phyloP scores from a whole-genome alignment of 2,329 filamentous ascomycete genomes.

The Epichloe sylvatica region DNA sequence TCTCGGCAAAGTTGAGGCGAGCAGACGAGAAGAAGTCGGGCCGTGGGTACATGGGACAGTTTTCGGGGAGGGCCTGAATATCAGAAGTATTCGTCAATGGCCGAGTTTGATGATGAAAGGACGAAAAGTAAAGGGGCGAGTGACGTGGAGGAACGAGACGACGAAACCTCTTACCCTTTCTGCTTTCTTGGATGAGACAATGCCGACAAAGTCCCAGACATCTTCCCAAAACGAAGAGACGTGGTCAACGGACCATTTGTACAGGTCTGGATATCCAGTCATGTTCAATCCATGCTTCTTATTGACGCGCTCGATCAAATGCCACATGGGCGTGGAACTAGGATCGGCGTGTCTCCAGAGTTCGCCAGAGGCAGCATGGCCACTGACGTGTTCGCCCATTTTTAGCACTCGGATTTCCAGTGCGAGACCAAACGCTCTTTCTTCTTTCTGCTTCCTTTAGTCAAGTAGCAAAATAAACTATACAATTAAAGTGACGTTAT shows the following conservation, averaged over 20 bases:
- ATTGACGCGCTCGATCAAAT: conserved; percentile 57
- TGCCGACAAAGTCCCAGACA: conserved; percentile 68
- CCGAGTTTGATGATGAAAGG: not conserved
- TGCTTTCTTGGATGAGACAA: conserved; percentile 53
- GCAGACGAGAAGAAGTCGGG: conserved; percentile 73
- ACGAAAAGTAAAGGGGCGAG: not conserved
- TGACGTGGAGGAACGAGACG: not conserved
- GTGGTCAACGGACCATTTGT: conserved; percentile 72
- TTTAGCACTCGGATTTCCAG: not conserved
- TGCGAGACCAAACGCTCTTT: not conserved
- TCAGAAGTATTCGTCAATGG: not conserved
- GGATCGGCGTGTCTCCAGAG: conserved; percentile 62
- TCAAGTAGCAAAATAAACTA: not conserved
- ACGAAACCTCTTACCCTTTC: conserved; percentile 32
- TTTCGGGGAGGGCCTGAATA: conserved; percentile 49
- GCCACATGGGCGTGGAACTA: conserved; percentile 53
- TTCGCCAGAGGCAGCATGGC: conserved; percentile 21
- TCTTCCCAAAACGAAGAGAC: conserved; percentile 70
- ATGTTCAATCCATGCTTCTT: conserved; percentile 50
- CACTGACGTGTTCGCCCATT: conserved; percentile 9
- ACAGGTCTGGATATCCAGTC: conserved; percentile 57
- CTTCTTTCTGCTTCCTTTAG: not conserved
- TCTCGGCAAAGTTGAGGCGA: conserved; percentile 85
- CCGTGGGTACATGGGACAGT: conserved; percentile 67
- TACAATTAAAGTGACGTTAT: not conserved